Evolutionary conservation across 805 yeast species (phyloP), one percentile per base, ranked within the genome.

Genomic region (Gaillardinia entomophila): DNA sequence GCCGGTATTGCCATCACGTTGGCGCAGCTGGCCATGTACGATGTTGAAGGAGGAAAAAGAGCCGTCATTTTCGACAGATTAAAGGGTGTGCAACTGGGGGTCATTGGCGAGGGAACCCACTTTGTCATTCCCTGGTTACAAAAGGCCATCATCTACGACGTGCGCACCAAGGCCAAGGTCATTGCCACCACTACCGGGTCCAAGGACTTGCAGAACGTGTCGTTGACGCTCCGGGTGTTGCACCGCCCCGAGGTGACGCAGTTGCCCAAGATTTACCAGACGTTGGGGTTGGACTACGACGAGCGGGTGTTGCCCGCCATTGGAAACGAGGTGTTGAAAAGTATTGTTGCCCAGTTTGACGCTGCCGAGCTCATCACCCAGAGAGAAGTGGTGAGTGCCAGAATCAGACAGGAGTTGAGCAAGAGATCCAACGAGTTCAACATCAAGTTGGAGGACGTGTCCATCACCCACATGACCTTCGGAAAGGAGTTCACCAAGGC

Each of bases 401-500:
- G 82, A 60, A 90, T 92, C 57, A 78, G 95, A 57, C 80, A 77
- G 49, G 98, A 92, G 56, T 74, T 92, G 43, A 73, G 83, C 31
- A 67, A 69, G 42, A 75, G 98, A 53, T 95, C 97, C 11, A 59
- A 61, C 37, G 97, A 92, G 62, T 92, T 92, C 68, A 76, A 83
- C 62, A 89, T 92, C 54, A 82, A 74, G 55, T 74, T 92, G 46
- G 98, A 92, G 62, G 98, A 92, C 62, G 98, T 92, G 33, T 85
- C 96, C 16, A 92, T 92, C 46, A 92, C 98, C 12, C 98, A 92
- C 63, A 81, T 92, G 86, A 86, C 97, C 1, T 92, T 92, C 59
- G 97, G 98, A 33, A 75, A 73, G 43, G 98, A 92, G 56, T 92
- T 92, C 69, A 92, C 98, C 34, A 89, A 85, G 62, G 97, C 98